A percentile compares a stretch with the other conserved stretches of the same genome.
These are phyloP conservation scores for Grifola frondosa DNA, from an alignment of 1,284 basidiomycete species.

Conservation along the genomic window DNA sequence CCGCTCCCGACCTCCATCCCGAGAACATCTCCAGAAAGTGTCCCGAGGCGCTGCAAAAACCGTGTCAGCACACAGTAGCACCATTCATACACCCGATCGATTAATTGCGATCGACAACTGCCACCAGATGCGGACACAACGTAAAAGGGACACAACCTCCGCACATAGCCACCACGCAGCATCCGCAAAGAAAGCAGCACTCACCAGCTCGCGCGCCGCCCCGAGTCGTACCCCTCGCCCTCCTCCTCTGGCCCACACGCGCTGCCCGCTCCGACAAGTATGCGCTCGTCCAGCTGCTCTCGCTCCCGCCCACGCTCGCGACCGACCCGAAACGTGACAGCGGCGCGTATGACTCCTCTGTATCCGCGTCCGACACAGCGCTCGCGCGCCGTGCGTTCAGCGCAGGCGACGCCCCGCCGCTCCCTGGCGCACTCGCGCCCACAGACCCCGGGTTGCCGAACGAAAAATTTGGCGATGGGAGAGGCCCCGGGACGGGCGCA, in stretches of 20 bases:
- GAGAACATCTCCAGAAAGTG: slow-evolving; percentile 26
- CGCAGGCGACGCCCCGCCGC: slow-evolving; percentile 16
- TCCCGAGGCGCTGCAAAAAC: slow-evolving; percentile 18
- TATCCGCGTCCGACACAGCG: slow-evolving; percentile 21
- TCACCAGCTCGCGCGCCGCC: slow-evolving; percentile 23
- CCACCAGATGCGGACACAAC: not conserved
- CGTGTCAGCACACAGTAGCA: slow-evolving; percentile 7
- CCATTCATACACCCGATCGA: not conserved
- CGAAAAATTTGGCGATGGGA: slow-evolving; percentile 67
- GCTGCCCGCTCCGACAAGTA: slow-evolving; percentile 18
- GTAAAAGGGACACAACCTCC: not conserved
- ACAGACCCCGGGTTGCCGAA: slow-evolving; percentile 53
- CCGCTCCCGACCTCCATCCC: slow-evolving; percentile 23
- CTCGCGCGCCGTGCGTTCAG: slow-evolving; percentile 15
- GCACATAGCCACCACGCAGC: not conserved
- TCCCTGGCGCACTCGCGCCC: slow-evolving; percentile 17
- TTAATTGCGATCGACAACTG: no score
- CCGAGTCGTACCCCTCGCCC: slow-evolving; percentile 13
- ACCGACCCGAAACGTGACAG: slow-evolving; percentile 26
- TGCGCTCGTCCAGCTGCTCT: slow-evolving; percentile 27
- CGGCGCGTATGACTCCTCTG: slow-evolving; percentile 21
- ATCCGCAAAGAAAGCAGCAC: slow-evolving; percentile 4
- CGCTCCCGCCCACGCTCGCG: slow-evolving; percentile 29
- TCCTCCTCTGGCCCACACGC: slow-evolving; percentile 1
- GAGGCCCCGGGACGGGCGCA: slow-evolving; percentile 63